Conservation (phyloP, 1,284 basidiomycete species). For the Laetiporus sulphureus region DNA sequence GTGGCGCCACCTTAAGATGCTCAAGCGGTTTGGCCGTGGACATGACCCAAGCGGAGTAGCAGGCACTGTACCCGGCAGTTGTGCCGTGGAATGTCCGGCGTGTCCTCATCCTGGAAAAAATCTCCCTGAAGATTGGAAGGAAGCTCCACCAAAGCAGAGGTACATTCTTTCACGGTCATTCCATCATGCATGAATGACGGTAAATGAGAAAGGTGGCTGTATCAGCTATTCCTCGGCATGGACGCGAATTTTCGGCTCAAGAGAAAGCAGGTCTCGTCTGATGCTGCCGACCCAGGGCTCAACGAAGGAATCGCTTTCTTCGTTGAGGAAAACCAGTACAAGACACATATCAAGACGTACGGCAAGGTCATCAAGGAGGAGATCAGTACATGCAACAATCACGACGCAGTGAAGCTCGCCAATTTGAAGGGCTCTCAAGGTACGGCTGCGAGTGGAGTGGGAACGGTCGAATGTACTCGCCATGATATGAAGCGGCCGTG, state of each 20-base stretch:
- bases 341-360: not conserved
- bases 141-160: slow-evolving; percentile 2
- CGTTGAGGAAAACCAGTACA: slow-evolving; percentile 18
- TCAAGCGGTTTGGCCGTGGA: slow-evolving; percentile 16
- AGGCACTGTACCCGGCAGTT: slow-evolving; percentile 12
- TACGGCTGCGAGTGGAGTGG: slow-evolving; percentile 6
- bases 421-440: slow-evolving; percentile 3
- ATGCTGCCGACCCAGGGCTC: slow-evolving; percentile 18
- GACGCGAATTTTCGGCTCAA: slow-evolving; percentile 28
- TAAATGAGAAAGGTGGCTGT: slow-evolving; percentile 16
- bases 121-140: slow-evolving; percentile 23
- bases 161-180: not conserved
- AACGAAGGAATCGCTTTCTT: slow-evolving; percentile 22
- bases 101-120: slow-evolving; percentile 25
- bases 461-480: slow-evolving; percentile 8
- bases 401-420: slow-evolving; percentile 9
- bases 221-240: slow-evolving; percentile 15
- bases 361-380: not conserved
- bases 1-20: slow-evolving; percentile 15
- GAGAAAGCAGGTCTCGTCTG: slow-evolving; percentile 12
- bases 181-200: no score
- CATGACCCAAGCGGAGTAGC: slow-evolving; percentile 13
- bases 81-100: slow-evolving; percentile 22
- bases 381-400: slow-evolving; percentile 8
- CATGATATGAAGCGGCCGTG: slow-evolving; percentile 19